Conservation (phyloP, 2,329 filamentous ascomycete genomes). For the Ophiocordyceps sinensis region DNA sequence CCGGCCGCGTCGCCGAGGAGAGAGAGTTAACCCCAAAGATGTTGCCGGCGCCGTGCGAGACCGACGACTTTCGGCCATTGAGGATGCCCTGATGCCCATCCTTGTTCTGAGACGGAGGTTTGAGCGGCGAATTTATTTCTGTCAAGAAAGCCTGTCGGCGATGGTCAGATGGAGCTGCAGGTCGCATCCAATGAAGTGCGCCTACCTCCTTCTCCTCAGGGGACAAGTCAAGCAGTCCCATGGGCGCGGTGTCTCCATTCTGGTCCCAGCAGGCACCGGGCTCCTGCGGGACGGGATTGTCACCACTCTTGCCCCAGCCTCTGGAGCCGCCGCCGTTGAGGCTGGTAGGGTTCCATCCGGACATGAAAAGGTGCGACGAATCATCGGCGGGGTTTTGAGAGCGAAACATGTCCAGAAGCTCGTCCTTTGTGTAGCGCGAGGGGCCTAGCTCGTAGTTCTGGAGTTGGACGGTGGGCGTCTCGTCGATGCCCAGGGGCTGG, state of each 20-base stretch:
- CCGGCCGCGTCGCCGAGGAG: constrained; percentile 54
- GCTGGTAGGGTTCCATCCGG: constrained; percentile 65
- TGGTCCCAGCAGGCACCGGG: constrained; percentile 89
- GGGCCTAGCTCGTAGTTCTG: constrained; percentile 23
- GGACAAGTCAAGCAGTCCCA: constrained; percentile 59
- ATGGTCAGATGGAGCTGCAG: neutral
- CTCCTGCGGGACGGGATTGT: constrained; percentile 60
- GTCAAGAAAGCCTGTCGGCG: constrained; percentile 53
- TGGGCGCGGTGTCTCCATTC: constrained; percentile 52
- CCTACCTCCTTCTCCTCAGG: constrained; percentile 44
- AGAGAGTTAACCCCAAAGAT: constrained; percentile 62
- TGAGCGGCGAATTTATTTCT: constrained; percentile 89
- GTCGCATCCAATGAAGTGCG: constrained; percentile 1
- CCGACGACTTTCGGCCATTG: constrained; percentile 66
- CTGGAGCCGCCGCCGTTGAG: constrained; percentile 47
- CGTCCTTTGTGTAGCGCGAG: constrained; percentile 61
- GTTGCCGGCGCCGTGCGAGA: constrained; percentile 54
- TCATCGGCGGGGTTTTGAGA: constrained; percentile 32
- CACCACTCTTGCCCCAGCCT: constrained; percentile 65
- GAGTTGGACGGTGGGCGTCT: constrained; percentile 20
- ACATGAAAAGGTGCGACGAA: constrained; percentile 52
- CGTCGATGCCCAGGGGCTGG: constrained; percentile 19
- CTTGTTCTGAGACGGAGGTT: constrained; percentile 67
- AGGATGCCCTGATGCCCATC: constrained; percentile 41
- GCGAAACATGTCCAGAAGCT: constrained; percentile 62